Base-by-base conservation (phyloP, 768 basidiomycete genomes). In the Psilocybe tampanensis region DNA sequence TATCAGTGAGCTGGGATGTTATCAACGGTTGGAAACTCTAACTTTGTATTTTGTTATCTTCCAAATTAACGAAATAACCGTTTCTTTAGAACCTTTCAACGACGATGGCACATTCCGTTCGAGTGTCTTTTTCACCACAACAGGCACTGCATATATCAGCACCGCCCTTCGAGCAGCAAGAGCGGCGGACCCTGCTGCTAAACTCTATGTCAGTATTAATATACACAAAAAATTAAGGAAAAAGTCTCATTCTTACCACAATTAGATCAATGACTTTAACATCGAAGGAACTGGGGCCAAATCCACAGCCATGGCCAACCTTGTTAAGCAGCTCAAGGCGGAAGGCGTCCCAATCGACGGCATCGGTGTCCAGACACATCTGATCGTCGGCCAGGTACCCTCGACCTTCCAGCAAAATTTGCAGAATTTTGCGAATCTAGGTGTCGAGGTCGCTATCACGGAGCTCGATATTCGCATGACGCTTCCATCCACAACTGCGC, bases 381-480 rank as follows among this genome's bases (percentile, higher is more conserved):
- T 86, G 56, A 83, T 85, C 61, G 80, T 86, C 26, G 86, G 85
- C 29, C 63, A 80, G 59, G 75, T 88, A 18, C 82, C 84, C 1
- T 70, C 77, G 2, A 70, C 72, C 11, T 68, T 88, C 47, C 71
- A 79, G 52, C 68, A 75, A 3, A 82, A 83, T 57, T 69, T 86
- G 53, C 65, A 78, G 56, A 73, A 78, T 51, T 81, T 88, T 65
- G 77, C 82, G 8, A 78, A 78, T 11, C 79, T 86, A n/a, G 86
- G 88, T 1, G 74, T 88, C 43, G 86, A 88, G 62, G 82, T 88
- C 21, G 86, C 86, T 8, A 80, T 88, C 60, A 89, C 87, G 1
- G 87, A 88, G 64, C 77, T 89, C 44, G 86, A 89, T 63, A 83
- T 84, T 63, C 77, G 86, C 50, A 84, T 86, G 76, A 76, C 76